These are phyloP conservation scores for Guyanaporus albipodus DNA, from an alignment of 768 basidiomycete species.

Conservation along the genomic window DNA sequence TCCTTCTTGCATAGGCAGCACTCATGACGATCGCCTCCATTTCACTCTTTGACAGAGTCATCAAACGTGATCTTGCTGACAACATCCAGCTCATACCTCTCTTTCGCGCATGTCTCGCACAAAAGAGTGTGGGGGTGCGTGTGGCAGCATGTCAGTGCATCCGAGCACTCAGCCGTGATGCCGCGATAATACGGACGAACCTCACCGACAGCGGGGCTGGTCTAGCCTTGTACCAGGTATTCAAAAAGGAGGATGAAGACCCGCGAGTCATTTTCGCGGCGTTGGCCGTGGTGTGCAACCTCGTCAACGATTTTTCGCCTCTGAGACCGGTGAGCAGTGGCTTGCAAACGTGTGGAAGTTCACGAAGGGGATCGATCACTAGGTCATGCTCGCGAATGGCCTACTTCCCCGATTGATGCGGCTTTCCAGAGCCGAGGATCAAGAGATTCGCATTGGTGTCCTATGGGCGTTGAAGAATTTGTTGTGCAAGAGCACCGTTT, in stretches of 20 bases:
- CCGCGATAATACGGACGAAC: slow-evolving; percentile 77
- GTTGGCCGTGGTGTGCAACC: slow-evolving; percentile 74
- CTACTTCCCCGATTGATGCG: slow-evolving; percentile 61
- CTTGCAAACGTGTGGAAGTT: background rate
- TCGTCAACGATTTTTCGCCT: slow-evolving; percentile 85
- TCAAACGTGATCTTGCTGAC: slow-evolving; percentile 66
- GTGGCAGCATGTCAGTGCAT: slow-evolving; percentile 87
- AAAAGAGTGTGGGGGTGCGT: slow-evolving; percentile 69
- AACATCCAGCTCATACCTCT: slow-evolving; percentile 50
- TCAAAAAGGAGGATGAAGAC: slow-evolving; percentile 58
- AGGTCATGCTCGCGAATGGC: slow-evolving; percentile 68
- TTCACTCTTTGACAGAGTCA: slow-evolving; percentile 66
- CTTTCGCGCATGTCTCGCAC: slow-evolving; percentile 51
- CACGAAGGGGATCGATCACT: slow-evolving; percentile 2
- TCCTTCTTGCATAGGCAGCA: slow-evolving; percentile 46
- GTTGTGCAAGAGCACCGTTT: slow-evolving; percentile 56
- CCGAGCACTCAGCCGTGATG: slow-evolving; percentile 72
- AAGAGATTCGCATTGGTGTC: slow-evolving; percentile 59
- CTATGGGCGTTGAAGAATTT: slow-evolving; percentile 89
- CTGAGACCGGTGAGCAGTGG: slow-evolving; percentile 54
- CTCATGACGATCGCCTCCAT: slow-evolving; percentile 74
- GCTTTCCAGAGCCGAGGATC: slow-evolving; percentile 51
- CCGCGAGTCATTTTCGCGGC: slow-evolving; percentile 67
- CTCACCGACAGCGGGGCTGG: slow-evolving; percentile 82
- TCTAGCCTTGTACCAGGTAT: slow-evolving; percentile 59